Conservation (phyloP, 2,329 filamentous ascomycete genomes). For the Hypoxylon sp. region DNA sequence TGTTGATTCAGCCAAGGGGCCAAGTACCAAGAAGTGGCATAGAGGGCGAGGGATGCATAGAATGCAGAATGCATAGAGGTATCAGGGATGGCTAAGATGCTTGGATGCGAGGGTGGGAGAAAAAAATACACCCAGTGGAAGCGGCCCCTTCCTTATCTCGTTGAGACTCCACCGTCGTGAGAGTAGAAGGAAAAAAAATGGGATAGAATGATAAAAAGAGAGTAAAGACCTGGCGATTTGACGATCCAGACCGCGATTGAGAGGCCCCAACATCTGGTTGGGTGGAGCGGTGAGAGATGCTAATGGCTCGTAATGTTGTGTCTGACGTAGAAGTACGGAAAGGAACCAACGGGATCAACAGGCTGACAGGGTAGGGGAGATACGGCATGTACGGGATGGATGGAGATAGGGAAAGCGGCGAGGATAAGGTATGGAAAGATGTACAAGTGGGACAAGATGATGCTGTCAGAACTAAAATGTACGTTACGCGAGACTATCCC, state of each 20-base stretch:
- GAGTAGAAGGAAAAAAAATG: conserved; percentile 17
- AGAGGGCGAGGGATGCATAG: not conserved
- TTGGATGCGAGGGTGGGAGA: not conserved
- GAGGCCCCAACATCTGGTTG: conserved; percentile 32
- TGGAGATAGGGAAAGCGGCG: not conserved
- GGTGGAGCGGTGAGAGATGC: conserved; percentile 38
- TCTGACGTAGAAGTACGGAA: conserved; percentile 33
- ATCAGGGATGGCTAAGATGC: not conserved
- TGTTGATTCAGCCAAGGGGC: not conserved
- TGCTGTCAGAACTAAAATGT: conserved; percentile 35
- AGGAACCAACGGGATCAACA: conserved; percentile 2
- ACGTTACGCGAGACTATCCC: not conserved
- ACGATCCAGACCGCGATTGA: conserved; percentile 41
- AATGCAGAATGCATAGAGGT: not conserved
- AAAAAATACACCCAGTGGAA: not conserved
- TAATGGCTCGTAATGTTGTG: conserved; percentile 39
- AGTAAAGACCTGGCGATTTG: conserved; percentile 32
- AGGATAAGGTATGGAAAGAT: not conserved
- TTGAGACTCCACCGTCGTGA: conserved; percentile 32
- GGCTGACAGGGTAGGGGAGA: not conserved
- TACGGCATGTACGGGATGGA: not conserved
- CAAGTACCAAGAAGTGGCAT: not conserved
- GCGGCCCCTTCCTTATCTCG: conserved; percentile 36
- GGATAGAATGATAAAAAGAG: conserved; percentile 17
- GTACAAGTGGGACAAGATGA: conserved; percentile 35